A percentile compares a stretch with the other conserved stretches of the same genome.
Conservation (phyloP, 2,329 filamentous ascomycete genomes). For the Dothideomycetidae sp. region DNA sequence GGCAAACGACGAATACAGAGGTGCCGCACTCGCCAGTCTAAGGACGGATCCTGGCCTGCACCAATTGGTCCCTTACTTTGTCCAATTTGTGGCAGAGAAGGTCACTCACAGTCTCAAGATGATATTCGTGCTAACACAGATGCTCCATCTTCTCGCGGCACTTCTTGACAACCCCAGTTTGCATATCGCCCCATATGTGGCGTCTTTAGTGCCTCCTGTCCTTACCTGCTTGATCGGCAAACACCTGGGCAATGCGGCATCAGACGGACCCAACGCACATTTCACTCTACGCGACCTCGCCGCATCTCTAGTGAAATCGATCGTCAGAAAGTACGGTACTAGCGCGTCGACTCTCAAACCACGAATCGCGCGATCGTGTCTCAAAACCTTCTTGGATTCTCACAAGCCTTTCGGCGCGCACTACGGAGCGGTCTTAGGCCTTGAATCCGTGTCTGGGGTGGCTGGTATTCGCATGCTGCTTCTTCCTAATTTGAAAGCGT, state of each 20-base stretch:
- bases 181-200: conserved; percentile 56
- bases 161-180: conserved; percentile 71
- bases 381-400: conserved; percentile 83
- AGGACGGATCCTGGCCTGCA: conserved; percentile 83
- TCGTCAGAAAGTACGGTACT: conserved; percentile 67
- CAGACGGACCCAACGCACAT: conserved; percentile 41
- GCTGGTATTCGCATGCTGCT: conserved; percentile 51
- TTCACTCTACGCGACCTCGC: conserved; percentile 76
- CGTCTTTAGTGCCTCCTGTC: conserved; percentile 66
- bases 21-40: conserved; percentile 73
- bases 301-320: conserved; percentile 63
- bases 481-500: conserved; percentile 50
- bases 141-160: conserved; percentile 80
- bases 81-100: conserved; percentile 89
- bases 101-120: conserved; percentile 89
- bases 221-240: conserved; percentile 82
- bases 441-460: conserved; percentile 60
- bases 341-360: conserved; percentile 72
- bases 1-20: conserved; percentile 70
- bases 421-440: conserved; percentile 73
- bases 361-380: conserved; percentile 79
- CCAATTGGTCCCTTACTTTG: conserved; percentile 90
- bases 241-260: conserved; percentile 48
- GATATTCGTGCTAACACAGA: conserved; percentile 73
- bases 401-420: conserved; percentile 69